Percentiles rank a stretch among this genome's conserved stretches.
These are phyloP conservation scores for Mucor circinelloides DNA, from an alignment of 371 early-diverging fungal genomes.

Conservation along the genomic window DNA sequence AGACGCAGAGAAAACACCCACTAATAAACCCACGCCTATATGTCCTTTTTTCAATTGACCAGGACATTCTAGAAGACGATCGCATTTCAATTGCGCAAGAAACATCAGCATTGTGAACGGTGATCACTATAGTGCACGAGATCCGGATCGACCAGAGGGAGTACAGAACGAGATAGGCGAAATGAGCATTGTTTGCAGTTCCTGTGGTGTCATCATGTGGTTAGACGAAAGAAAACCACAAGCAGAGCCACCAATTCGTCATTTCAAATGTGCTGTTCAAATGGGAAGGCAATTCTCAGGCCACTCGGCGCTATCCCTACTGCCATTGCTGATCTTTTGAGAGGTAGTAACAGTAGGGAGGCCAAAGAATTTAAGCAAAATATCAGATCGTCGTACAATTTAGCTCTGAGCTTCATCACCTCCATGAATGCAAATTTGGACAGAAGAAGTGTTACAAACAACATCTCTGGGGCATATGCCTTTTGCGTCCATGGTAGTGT, in stretches of 20 bases:
- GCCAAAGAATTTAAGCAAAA: background rate
- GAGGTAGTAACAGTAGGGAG: background rate
- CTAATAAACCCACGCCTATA: too few relatives aligned
- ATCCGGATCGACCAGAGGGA: background rate
- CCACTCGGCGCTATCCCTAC: background rate
- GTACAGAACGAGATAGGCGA: background rate
- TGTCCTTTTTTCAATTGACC: background rate
- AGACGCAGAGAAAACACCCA: too few relatives aligned
- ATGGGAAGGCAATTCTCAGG: background rate
- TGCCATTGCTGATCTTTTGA: background rate
- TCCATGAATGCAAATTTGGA: background rate
- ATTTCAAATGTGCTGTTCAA: background rate
- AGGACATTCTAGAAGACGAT: background rate
- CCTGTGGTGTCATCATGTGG: background rate
- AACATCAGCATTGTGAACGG: background rate
- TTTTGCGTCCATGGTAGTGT: background rate
- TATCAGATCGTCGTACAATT: too few relatives aligned
- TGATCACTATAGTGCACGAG: too few relatives aligned
- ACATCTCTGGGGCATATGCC: background rate
- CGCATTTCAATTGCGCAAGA: background rate
- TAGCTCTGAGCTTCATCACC: constrained; percentile 4
- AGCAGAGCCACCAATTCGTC: background rate
- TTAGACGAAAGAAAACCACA: background rate
- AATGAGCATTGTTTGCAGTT: background rate
- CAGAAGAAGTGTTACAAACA: background rate